A percentile compares a stretch with the other conserved stretches of the same genome.
Conservation (phyloP, 345 rosid species). For the Boechera retrofracta region DNA sequence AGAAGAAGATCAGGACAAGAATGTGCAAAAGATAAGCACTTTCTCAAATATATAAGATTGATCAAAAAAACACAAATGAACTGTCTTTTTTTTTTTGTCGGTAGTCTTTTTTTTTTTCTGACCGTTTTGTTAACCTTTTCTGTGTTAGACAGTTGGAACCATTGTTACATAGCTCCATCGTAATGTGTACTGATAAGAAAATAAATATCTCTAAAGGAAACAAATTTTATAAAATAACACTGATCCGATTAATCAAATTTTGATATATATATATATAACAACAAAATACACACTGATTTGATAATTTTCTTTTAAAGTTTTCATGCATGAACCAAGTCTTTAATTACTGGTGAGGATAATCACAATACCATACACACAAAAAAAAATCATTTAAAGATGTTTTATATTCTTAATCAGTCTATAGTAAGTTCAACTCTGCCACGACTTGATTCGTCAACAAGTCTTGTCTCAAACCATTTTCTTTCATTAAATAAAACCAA, state of each 20-base stretch:
- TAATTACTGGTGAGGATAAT: neutral
- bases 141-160: constrained; percentile 43
- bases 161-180: constrained; percentile 19
- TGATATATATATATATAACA: neutral
- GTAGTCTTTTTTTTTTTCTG: constrained; percentile 29
- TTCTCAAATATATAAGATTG: neutral
- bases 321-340: neutral
- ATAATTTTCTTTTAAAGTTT: neutral
- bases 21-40: constrained; percentile 35
- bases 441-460: constrained; percentile 1
- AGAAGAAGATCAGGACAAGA: constrained; percentile 40
- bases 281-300: neutral
- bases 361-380: neutral
- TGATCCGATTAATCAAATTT: neutral
- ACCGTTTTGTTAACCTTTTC: constrained; percentile 42
- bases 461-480: no score
- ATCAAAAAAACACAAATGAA: constrained; percentile 8
- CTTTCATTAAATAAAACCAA: no score
- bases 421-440: neutral
- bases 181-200: neutral
- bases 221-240: neutral
- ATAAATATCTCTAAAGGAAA: neutral
- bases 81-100: constrained; percentile 41
- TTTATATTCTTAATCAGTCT: neutral
- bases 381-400: neutral